Conservation (phyloP, 225 moss, liverwort and hornwort genomes). For the Lunularia cruciata region DNA sequence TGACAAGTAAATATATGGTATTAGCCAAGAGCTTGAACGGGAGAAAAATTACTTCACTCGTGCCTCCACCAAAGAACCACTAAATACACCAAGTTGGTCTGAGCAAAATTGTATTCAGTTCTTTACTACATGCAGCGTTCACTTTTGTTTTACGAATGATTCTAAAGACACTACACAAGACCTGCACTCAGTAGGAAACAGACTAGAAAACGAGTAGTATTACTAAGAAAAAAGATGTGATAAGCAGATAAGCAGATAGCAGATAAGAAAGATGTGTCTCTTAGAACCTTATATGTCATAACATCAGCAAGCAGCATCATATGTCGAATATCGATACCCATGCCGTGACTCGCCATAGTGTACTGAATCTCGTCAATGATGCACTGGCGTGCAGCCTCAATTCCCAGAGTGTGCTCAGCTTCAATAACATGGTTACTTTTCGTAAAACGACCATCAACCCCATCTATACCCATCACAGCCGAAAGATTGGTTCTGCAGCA, state of each 20-base stretch:
- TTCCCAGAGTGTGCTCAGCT: slow-evolving; percentile 95
- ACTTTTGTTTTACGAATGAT: too few relatives aligned
- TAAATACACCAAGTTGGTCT: not conserved
- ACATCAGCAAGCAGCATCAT: slow-evolving; percentile 99
- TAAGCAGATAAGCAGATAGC: too few relatives aligned
- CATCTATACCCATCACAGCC: slow-evolving; percentile 95
- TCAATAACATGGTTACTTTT: slow-evolving; percentile 98
- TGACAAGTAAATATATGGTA: not conserved
- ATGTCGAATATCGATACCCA: slow-evolving; percentile 93
- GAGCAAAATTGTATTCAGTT: not conserved
- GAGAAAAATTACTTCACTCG: not conserved
- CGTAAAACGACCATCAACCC: slow-evolving; percentile 77
- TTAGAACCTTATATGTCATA: slow-evolving; percentile 93
- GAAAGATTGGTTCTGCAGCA: slow-evolving; percentile 75
- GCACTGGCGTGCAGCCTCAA: slow-evolving; percentile 90
- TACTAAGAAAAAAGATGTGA: too few relatives aligned
- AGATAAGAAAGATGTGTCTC: too few relatives aligned
- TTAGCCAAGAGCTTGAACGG: slow-evolving; percentile 3
- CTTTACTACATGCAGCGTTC: too few relatives aligned
- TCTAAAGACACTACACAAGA: too few relatives aligned
- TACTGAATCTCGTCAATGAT: slow-evolving; percentile 97
- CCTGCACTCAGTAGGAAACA: too few relatives aligned
- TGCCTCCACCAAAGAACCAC: not conserved
- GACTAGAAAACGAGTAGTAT: too few relatives aligned
- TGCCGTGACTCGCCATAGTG: slow-evolving; percentile 95